Base-by-base conservation (phyloP, 176 grass and related monocot genomes). In the Pontederia crassipes region DNA sequence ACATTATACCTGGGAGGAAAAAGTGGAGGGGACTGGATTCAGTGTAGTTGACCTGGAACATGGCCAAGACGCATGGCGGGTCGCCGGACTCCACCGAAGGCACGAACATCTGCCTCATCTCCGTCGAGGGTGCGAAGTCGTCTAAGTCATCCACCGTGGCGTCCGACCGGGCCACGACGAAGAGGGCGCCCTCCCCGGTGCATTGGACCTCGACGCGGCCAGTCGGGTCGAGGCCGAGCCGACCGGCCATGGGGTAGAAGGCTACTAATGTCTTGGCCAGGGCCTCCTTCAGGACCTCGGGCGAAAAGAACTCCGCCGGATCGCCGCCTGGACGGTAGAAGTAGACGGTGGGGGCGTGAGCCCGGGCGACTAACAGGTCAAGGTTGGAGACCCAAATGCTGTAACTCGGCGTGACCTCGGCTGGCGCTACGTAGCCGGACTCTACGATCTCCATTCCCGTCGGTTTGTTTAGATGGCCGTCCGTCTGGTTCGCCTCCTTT, bases 361-460 rank as follows among this genome's bases (percentile, higher is more conserved):
- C 51, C 28, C 65, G 62, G 40, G 66, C 54, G 0, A 64, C 73
- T 0, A 81, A 74, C 0, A 83, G 65, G 49, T 89, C 90, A 1
- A 89, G 79, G 67, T 83, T 95, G 27, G 85, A 95, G 0, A 89
- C 46, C 90, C 90, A 89, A 1, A 95, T 32, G 50, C 52, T 52
- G 61, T 52, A 69, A 13, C 10, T 64, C 24, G 84, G 81, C 11
- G 83, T 87, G 70, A 63, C 80, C 29, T 76, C 80, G 0, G 70
- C 63, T 11, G 88, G 88, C 14, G 72, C 75, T 10, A 93, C 77
- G 20, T 87, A 0, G 50, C 66, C 75, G 13, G 83, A 81, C 48
- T 70, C 35, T 16, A 82, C 13, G 46, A 51, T 28, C 54, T 92
- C 67, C 61, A 83, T 83, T 66, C 12, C 70, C 12, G 32, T 17